Evolutionary conservation across 2,329 filamentous ascomycete species (phyloP).

Genomic region (Chalaropsis thielavioides): DNA sequence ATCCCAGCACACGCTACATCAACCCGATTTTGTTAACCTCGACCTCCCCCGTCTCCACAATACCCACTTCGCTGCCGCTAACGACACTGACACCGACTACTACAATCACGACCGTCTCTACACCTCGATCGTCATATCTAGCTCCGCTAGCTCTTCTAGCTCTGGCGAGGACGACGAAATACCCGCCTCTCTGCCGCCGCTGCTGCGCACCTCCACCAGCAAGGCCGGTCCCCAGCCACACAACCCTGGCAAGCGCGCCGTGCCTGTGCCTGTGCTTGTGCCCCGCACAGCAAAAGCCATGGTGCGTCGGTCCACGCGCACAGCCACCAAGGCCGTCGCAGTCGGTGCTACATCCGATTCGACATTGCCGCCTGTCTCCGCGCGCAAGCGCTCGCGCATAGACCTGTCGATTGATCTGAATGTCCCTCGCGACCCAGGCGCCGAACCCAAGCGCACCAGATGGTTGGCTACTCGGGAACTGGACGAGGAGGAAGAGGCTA

Average conservation of each 20-base stretch:
- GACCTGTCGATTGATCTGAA: not conserved
- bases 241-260: slow-evolving; percentile 3
- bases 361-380: not conserved
- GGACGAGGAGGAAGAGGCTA: not conserved
- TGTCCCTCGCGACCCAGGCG: not conserved
- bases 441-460: not conserved
- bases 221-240: slow-evolving; percentile 1
- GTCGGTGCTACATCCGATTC: not conserved
- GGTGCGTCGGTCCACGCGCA: not conserved
- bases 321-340: not conserved
- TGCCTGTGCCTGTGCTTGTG: not conserved
- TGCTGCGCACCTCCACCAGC: slow-evolving; percentile 6
- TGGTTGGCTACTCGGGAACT: not conserved
- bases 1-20: not conserved
- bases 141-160: not conserved
- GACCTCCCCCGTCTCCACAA: not conserved
- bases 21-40: not conserved
- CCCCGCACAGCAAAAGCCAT: not conserved
- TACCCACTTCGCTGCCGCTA: not conserved
- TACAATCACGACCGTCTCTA: not conserved
- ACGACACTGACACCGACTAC: not conserved
- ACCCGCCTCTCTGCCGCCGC: slow-evolving; percentile 12
- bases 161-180: slow-evolving; percentile 10
- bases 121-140: not conserved
- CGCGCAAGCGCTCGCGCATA: not conserved